phyloP scores from a whole-genome alignment of 495 filamentous ascomycete species.

The Neurospora discreta region DNA sequence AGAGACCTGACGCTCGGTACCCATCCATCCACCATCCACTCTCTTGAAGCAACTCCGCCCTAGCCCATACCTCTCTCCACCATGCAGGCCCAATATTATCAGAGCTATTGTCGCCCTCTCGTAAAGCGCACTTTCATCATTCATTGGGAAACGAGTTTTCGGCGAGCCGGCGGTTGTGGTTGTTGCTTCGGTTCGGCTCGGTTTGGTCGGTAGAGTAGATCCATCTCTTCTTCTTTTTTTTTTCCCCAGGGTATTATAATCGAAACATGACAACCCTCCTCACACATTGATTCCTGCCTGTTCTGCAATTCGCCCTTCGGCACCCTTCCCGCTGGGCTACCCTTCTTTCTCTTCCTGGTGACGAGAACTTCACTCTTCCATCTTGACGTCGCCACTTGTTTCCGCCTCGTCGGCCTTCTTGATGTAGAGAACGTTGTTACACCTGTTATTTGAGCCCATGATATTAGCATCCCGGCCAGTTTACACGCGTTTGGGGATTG shows the following conservation, averaged over 20 bases:
- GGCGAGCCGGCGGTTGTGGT: background rate
- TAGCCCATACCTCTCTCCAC: background rate
- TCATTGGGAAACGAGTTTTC: background rate
- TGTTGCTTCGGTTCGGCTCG: background rate
- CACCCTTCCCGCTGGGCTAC: background rate
- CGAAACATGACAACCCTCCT: background rate
- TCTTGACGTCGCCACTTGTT: slow-evolving; percentile 41
- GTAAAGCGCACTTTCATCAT: background rate
- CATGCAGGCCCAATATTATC: background rate
- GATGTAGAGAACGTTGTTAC: slow-evolving; percentile 90
- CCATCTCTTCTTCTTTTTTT: background rate
- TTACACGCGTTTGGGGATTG: too few relatives aligned
- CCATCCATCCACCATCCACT: background rate
- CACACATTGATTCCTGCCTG: background rate
- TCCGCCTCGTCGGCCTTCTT: slow-evolving; percentile 49
- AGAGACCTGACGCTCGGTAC: background rate
- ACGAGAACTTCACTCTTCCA: slow-evolving; percentile 35
- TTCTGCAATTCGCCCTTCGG: background rate
- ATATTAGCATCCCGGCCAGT: background rate
- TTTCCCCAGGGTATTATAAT: background rate
- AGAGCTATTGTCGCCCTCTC: background rate
- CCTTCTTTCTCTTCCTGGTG: background rate
- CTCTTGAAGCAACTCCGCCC: background rate
- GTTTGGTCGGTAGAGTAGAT: background rate
- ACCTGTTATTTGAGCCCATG: slow-evolving; percentile 1